Base-by-base conservation (phyloP, 495 filamentous ascomycete species). In the Annulohypoxylon bovei region DNA sequence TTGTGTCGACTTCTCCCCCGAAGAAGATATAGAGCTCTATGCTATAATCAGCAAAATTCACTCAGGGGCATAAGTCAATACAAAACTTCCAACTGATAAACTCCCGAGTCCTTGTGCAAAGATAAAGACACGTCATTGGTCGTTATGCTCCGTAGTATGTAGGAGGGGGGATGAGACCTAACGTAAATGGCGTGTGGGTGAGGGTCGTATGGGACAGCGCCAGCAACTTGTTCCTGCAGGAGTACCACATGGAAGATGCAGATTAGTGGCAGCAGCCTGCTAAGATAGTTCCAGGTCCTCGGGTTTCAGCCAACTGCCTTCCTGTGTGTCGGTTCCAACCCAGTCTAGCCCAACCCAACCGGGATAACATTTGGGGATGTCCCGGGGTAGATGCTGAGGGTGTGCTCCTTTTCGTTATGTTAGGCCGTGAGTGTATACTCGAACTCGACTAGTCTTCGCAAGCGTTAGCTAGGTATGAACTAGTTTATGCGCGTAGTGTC, bases 141-240 rank as follows among this genome's bases (percentile, higher is more conserved):
- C n/a, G 20, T 4, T 20, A n/a, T 11, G 0, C 27, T n/a, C 6
- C 16, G n/a, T 18, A 27, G 28, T 20, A 25, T 4, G 11, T n/a
- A n/a, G 47, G 30, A 25, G 25, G 25, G 47, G 47, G 23, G n/a
- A 12, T 30, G 47, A 52, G 11, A 30, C 47, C 2, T n/a, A 47
- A 47, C 5, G 27, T 33, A 33, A 1, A 20, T 20, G 11, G 28
- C 28, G 49, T 50, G 46, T 28, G 46, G 23, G 46, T 28, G 22
- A 47, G 22, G 30, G 44, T 52, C 7, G 47, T 28, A 32, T 30
- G 9, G 1, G 14, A 20, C 27, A 7, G 23, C 28, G n/a, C 49
- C 28, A 53, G 25, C 28, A 53, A 20, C 23, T 28, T 40, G 61
- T 64, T 58, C 62, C 62, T 65, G 54, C 42, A 60, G 54, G 63